phyloP scores from a whole-genome alignment of 306 rosid species.

The Boehmeria nivea region DNA sequence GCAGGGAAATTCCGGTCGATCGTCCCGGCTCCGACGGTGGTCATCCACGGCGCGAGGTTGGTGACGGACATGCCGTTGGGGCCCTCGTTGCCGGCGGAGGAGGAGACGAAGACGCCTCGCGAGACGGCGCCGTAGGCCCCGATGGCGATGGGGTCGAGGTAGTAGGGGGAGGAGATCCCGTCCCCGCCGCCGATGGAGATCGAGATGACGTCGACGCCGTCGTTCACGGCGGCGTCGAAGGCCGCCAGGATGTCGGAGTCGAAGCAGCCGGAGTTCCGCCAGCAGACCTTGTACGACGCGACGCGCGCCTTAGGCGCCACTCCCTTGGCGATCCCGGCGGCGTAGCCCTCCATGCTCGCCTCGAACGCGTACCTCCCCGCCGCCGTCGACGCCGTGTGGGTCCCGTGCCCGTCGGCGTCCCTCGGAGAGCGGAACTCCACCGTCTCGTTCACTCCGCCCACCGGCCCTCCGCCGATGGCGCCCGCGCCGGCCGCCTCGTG shows the following conservation, averaged over 20 bases:
- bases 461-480: conserved; percentile 42
- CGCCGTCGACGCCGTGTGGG: conserved; percentile 91
- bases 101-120: conserved; percentile 64
- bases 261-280: conserved; percentile 79
- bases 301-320: conserved; percentile 86
- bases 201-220: conserved; percentile 82
- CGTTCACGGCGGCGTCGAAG: conserved; percentile 62
- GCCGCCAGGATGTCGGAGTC: conserved; percentile 85
- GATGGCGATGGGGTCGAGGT: conserved; percentile 82
- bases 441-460: conserved; percentile 55
- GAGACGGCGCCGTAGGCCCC: conserved; percentile 83
- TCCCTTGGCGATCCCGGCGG: conserved; percentile 75
- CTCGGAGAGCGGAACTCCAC: conserved; percentile 76
- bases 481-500: conserved; percentile 49
- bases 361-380: conserved; percentile 59
- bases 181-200: conserved; percentile 84
- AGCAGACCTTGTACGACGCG: conserved; percentile 83
- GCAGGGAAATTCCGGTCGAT: conserved; percentile 86
- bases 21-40: conserved; percentile 87
- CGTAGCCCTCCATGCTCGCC: conserved; percentile 80
- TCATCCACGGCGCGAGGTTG: conserved; percentile 77
- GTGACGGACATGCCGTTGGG: conserved; percentile 80
- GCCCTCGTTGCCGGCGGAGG: conserved; percentile 82
- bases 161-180: conserved; percentile 66
- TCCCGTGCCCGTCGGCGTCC: conserved; percentile 92